Base-by-base conservation (phyloP, 1,284 basidiomycete species). In the Cutaneotrichosporon sp. region DNA sequence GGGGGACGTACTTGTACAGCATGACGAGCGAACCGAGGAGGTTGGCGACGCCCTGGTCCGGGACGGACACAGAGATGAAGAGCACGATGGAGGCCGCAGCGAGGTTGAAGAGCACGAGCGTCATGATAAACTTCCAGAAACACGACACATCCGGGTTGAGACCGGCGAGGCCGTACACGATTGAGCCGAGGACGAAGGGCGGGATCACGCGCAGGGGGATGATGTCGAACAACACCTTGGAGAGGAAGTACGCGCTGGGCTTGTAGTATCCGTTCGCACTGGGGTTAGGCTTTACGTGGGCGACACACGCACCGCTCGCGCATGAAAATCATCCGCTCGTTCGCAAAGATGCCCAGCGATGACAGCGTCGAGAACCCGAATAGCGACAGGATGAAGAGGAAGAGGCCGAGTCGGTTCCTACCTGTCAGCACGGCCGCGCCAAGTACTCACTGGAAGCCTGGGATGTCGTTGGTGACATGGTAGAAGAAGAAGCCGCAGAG, bases 41-140 rank as follows among this genome's bases (percentile, higher is more conserved):
- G 64, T 89, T 96, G 1, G 92, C 92, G 10, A 97, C 84, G 48
- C 89, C 87, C 12, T 84, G 84, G 70, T 86, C 91, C 35, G 83
- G 81, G 61, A 96, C 86, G 0, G 89, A 84, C 51, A 97, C 88
- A 10, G 88, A 91, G 38, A 98, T 80, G 73, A 92, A 83, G 7
- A 98, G 78, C 33, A 97, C 87, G 41, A 93, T 87, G 63, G 86
- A 89, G 19, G 90, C 90, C 1, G 93, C 92, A 0, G 91, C 87
- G 54, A 97, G 77, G 76, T 97, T 97, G 83, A 97, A 97, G 37
- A 97, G 75, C 11, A 98, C 90, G 26, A 97, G 81, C 2, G 85
- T 87, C 61, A 98, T 83, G 76, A 97, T 85, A 78, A 97, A 97
- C 76, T 96, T 96, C 93, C 94, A 97, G 79, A 97, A 97, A 16